Evolutionary conservation across 495 filamentous ascomycete genomes (phyloP), one percentile per base, ranked within the genome.

Genomic region (Beverwykella pulmonaria): DNA sequence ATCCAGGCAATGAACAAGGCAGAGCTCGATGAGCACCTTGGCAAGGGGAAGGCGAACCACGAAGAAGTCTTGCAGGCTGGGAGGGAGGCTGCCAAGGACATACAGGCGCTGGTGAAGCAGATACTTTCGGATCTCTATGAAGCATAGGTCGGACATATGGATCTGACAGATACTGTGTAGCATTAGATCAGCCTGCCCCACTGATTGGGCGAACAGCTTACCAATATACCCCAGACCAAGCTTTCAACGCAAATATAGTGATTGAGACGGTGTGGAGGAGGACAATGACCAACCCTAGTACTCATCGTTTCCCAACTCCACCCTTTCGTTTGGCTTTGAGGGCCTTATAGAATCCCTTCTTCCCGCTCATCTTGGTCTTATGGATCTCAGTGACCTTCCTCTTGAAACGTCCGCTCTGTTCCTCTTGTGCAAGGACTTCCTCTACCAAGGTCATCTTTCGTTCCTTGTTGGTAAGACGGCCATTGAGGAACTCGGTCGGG

Each of bases 391-490:
- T 79, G 72, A 90, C 91, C 75, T 91, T 92, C 25, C 78, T 79
- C 77, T 87, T 87, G 74, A 92, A 91, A 20, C 85, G 82, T 39
- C 81, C 79, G 22, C 76, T 83, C 66, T 79, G 73, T 14, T 79
- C 78, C 72, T 93, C 89, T 34, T 80, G 75, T 12, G 88, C 85
- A 67, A 97, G 75, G 5, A 93, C 84, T 72, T 97, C 92, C 61
- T 95, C 91, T n/a, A 93, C 88, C 63, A 98, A 90, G 2, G 91
- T 96, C 67, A 83, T 85, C 80, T 95, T 96, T 63, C 91, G 83
- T 71, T 98, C 89, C 76, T 90, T 95, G 75, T 92, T 94, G 29
- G 84, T 82, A 36, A 98, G 82, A 22, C 94, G 85, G 17, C 83
- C 82, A 67, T 82, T 91, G 79, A 85, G 90, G 79, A 88, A 96